These are phyloP conservation scores for Clausena lansium DNA, from an alignment of 345 rosid species.

Conservation along the genomic window DNA sequence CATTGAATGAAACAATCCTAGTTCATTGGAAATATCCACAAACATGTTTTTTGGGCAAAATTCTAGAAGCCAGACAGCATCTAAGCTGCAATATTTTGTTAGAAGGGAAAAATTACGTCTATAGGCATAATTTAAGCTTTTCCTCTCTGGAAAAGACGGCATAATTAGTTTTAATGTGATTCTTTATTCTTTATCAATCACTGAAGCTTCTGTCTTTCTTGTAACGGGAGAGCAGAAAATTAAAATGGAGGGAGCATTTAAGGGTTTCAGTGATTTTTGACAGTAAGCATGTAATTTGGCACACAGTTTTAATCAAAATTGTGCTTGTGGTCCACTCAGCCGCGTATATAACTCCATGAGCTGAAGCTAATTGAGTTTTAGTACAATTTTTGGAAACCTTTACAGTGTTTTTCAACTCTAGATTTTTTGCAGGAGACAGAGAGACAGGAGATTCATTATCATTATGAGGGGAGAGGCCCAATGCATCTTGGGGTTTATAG, in stretches of 20 bases:
- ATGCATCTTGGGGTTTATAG: too few relatives aligned
- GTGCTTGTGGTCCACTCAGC: too few relatives aligned
- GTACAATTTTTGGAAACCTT: too few relatives aligned
- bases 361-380: too few relatives aligned
- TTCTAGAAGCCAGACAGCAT: background rate
- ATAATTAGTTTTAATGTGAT: background rate
- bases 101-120: background rate
- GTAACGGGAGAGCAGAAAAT: background rate
- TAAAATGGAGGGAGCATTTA: background rate
- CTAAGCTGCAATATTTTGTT: background rate
- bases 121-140: too few relatives aligned
- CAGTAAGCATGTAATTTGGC: background rate
- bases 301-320: background rate
- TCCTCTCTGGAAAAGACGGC: background rate
- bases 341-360: too few relatives aligned
- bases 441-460: too few relatives aligned
- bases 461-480: too few relatives aligned
- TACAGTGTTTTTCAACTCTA: too few relatives aligned
- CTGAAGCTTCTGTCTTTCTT: background rate
- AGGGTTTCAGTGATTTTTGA: background rate
- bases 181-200: background rate
- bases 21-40: background rate
- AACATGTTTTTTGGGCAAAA: background rate
- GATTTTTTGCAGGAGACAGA: too few relatives aligned
- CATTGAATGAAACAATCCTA: background rate